These are phyloP conservation scores for Diplocarpon rosae DNA, from an alignment of 2,329 filamentous ascomycete species.

Conservation along the genomic window DNA sequence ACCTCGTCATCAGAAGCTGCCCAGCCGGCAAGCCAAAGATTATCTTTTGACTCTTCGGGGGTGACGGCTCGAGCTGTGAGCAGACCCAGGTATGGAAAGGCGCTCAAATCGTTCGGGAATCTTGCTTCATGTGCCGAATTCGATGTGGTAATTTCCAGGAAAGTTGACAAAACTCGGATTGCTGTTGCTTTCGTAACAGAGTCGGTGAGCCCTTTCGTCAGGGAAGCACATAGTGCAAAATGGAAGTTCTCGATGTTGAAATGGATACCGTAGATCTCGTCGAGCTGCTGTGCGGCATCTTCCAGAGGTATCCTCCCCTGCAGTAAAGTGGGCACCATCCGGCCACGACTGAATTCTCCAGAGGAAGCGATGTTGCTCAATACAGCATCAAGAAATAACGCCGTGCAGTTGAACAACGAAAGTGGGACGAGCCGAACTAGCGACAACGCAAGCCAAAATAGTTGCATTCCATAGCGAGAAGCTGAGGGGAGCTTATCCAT, in stretches of 20 bases:
- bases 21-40: conserved; percentile 49
- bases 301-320: conserved; percentile 50
- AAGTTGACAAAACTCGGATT: conserved; percentile 49
- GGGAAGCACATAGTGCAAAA: conserved; percentile 52
- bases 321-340: conserved; percentile 48
- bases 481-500: conserved; percentile 56
- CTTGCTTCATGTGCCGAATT: conserved; percentile 18
- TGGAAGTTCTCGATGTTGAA: conserved; percentile 56
- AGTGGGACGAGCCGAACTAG: conserved; percentile 53
- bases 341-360: conserved; percentile 46
- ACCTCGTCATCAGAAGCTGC: conserved; percentile 34
- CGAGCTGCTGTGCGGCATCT: conserved; percentile 49
- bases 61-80: conserved; percentile 46
- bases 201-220: conserved; percentile 54
- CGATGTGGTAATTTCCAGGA: conserved; percentile 41
- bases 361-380: conserved; percentile 52
- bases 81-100: conserved; percentile 46
- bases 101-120: conserved; percentile 24
- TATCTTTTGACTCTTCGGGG: conserved; percentile 50
- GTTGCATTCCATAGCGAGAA: conserved; percentile 56
- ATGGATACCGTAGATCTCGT: conserved; percentile 54
- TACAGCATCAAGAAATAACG: conserved; percentile 53
- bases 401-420: conserved; percentile 53
- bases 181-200: conserved; percentile 47
- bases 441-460: conserved; percentile 61